Evolutionary conservation across 352 stramenopile species (phyloP).

Genomic region (Globisporangium cederbergense): DNA sequence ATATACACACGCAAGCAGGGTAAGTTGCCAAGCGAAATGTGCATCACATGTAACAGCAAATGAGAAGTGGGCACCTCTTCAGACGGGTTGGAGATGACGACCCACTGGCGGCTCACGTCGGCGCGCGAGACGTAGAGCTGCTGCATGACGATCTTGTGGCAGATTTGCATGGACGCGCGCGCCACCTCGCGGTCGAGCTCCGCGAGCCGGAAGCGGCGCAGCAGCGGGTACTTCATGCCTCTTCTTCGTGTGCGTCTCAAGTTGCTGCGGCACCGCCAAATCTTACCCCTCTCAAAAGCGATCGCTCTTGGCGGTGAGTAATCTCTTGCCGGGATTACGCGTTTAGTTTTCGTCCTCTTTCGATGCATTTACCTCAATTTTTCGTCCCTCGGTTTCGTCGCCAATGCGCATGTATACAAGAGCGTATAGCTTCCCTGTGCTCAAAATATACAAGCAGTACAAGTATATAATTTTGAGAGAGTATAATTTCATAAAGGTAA

Average conservation of each 20-base stretch:
- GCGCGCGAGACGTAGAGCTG: conserved; percentile 82
- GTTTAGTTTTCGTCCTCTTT: too few species aligned
- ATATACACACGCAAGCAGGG: neutral
- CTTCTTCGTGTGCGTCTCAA: neutral
- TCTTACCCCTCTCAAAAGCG: too few species aligned
- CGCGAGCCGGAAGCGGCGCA: conserved; percentile 58
- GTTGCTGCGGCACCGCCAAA: too few species aligned
- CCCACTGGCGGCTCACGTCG: conserved; percentile 69
- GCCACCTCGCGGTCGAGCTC: conserved; percentile 64
- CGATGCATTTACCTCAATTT: too few species aligned
- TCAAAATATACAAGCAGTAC: too few species aligned
- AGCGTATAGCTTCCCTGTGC: too few species aligned
- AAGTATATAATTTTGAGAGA: neutral
- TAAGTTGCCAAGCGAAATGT: neutral
- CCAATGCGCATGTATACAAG: too few species aligned
- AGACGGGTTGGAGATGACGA: conserved; percentile 82
- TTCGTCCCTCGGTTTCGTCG: too few species aligned
- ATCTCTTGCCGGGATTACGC: too few species aligned
- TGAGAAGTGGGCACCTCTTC: conserved; percentile 27
- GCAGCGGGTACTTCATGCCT: conserved; percentile 58
- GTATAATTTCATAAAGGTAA: neutral
- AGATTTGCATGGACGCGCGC: conserved; percentile 80
- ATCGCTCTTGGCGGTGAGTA: too few species aligned
- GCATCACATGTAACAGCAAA: neutral
- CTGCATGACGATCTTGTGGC: conserved; percentile 82